Percentiles rank a stretch among this genome's conserved stretches.
Evolutionary conservation across 768 basidiomycete genomes (phyloP).

Genomic region (Serendipita sp.): DNA sequence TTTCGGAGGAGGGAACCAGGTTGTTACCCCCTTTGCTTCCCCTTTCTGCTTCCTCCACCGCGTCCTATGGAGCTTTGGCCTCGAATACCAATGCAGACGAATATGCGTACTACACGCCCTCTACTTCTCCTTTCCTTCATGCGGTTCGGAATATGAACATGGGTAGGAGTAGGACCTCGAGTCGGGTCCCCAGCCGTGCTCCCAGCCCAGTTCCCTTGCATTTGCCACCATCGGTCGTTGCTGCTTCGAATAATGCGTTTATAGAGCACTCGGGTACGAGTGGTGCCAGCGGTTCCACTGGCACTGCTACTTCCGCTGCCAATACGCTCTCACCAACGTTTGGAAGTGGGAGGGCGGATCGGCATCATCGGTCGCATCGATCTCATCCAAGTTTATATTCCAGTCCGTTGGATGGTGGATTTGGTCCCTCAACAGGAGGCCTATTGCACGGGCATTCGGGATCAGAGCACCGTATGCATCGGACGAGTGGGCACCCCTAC

Average conservation of each 20-base stretch:
- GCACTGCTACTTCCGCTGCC: background rate
- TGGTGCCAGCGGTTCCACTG: too few species aligned
- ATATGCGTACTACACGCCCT: background rate
- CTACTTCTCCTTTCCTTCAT: slow-evolving; percentile 4
- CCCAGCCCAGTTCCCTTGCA: background rate
- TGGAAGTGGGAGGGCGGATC: background rate
- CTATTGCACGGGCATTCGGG: background rate
- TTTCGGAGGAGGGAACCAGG: background rate
- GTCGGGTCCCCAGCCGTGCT: background rate
- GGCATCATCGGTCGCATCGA: background rate
- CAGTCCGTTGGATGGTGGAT: background rate
- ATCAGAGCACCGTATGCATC: background rate
- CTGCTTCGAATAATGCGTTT: background rate
- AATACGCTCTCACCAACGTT: background rate
- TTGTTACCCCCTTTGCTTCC: background rate
- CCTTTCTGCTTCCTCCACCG: background rate
- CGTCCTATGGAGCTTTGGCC: background rate
- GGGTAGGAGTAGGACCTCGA: background rate
- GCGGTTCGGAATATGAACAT: slow-evolving; percentile 2
- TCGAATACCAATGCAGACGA: background rate
- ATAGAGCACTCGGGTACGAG: too few species aligned
- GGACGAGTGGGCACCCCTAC: background rate
- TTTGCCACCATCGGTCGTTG: background rate
- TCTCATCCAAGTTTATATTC: background rate
- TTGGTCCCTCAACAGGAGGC: background rate